phyloP scores from a whole-genome alignment of 768 basidiomycete genomes.

The Leccinum subgranulosum region DNA sequence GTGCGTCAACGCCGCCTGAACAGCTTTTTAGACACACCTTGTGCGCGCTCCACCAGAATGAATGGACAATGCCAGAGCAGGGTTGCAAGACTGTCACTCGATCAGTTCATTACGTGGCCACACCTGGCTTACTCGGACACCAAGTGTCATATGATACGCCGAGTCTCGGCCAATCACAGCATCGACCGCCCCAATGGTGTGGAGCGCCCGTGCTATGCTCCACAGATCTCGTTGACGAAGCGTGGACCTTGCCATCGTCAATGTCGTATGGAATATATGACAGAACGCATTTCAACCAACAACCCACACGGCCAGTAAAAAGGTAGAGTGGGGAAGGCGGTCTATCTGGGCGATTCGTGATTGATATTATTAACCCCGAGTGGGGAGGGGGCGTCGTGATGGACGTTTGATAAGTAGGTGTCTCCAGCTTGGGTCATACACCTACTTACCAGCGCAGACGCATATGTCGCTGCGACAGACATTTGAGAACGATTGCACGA shows the following conservation, averaged over 20 bases:
- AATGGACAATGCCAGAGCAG: not conserved
- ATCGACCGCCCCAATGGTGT: not conserved
- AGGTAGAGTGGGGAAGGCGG: not conserved
- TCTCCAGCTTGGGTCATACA: not conserved
- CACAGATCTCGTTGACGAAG: not conserved
- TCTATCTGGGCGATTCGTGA: slow-evolving; percentile 8
- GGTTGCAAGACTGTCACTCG: not conserved
- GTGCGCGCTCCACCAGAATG: not conserved
- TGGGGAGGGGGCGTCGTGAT: not conserved
- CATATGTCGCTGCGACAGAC: slow-evolving; percentile 13
- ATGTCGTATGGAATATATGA: not conserved
- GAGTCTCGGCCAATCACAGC: not conserved
- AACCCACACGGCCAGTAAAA: slow-evolving; percentile 1
- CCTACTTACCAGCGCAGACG: slow-evolving; percentile 2
- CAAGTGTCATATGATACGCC: not conserved
- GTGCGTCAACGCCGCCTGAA: not conserved
- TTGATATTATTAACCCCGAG: slow-evolving; percentile 10
- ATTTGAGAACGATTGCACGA: not conserved
- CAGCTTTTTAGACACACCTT: not conserved
- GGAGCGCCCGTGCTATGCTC: not conserved
- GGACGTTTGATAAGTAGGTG: slow-evolving; percentile 1
- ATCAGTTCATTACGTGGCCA: not conserved
- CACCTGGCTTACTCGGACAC: slow-evolving; percentile 3
- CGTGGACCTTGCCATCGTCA: not conserved
- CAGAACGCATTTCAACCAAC: not conserved